Conservation (phyloP, 129 eudicot genomes). For the Helichrysum umbraculigerum region DNA sequence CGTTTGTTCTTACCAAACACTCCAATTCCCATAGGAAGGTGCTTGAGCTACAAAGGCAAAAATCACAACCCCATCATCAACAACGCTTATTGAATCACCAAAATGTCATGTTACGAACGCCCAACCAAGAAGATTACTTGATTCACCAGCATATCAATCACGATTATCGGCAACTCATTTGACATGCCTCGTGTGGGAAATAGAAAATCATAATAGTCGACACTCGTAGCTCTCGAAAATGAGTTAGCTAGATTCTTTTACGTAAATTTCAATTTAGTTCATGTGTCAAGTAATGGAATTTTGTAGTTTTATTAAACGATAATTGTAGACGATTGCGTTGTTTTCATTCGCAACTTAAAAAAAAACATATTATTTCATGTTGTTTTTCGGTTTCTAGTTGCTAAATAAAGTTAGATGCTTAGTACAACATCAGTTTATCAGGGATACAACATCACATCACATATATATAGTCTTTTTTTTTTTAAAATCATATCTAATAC, state of each 20-base stretch:
- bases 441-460: too few species aligned
- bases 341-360: neutral
- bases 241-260: neutral
- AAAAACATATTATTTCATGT: neutral
- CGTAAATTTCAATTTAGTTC: neutral
- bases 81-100: slow-evolving; percentile 42
- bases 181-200: neutral
- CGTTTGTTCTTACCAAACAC: slow-evolving; percentile 69
- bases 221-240: neutral
- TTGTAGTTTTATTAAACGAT: neutral
- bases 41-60: slow-evolving; percentile 67
- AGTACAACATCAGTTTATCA: too few species aligned
- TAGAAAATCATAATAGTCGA: neutral
- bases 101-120: slow-evolving; percentile 44
- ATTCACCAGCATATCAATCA: slow-evolving; percentile 60
- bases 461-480: too few species aligned
- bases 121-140: slow-evolving; percentile 54
- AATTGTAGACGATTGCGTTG: neutral
- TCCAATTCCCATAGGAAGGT: slow-evolving; percentile 91
- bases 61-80: slow-evolving; percentile 26
- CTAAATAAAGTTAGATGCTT: too few species aligned
- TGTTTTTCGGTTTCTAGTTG: neutral
- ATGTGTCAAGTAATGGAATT: neutral
- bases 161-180: slow-evolving; percentile 47
- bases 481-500: too few species aligned